Evolutionary conservation across 1,139 yeast genomes (phyloP).

Genomic region (Taphrina communis): DNA sequence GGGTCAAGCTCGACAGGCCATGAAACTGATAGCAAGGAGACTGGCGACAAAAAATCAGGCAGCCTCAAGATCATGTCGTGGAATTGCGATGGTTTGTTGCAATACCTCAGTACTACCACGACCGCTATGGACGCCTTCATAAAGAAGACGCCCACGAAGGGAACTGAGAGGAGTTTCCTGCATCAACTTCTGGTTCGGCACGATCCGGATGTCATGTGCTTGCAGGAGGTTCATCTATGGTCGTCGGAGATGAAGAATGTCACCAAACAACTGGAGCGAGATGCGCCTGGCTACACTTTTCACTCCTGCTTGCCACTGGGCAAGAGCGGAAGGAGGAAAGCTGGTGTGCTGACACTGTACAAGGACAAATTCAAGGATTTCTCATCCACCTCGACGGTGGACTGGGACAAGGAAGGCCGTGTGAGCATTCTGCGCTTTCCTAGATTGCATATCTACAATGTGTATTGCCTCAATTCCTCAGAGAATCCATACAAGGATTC

Average conservation of each 20-base stretch:
- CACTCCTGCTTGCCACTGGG: slow-evolving; percentile 22
- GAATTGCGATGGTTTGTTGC: slow-evolving; percentile 35
- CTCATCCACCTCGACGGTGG: background rate
- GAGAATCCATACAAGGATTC: slow-evolving; percentile 27
- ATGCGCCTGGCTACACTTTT: slow-evolving; percentile 25
- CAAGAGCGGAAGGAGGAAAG: slow-evolving; percentile 4
- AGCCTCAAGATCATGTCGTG: slow-evolving; percentile 31
- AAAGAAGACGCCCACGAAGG: background rate
- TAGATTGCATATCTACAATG: slow-evolving; percentile 23
- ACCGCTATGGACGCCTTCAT: slow-evolving; percentile 29
- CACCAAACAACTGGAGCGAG: slow-evolving; percentile 1
- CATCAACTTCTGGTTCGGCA: slow-evolving; percentile 1
- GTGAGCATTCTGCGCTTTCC: slow-evolving; percentile 16
- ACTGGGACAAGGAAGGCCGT: slow-evolving; percentile 40
- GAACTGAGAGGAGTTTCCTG: slow-evolving; percentile 16
- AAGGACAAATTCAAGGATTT: background rate
- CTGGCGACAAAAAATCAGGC: background rate
- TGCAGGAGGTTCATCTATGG: slow-evolving; percentile 36
- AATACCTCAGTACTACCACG: slow-evolving; percentile 10
- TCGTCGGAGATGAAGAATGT: slow-evolving; percentile 2
- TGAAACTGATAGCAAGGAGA: background rate
- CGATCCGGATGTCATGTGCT: slow-evolving; percentile 28
- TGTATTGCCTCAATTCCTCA: slow-evolving; percentile 30
- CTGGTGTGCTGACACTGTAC: slow-evolving; percentile 34
- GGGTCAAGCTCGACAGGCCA: background rate